Evolutionary conservation across 2,329 filamentous ascomycete genomes (phyloP).

Genomic region (Botrytis byssoidea): DNA sequence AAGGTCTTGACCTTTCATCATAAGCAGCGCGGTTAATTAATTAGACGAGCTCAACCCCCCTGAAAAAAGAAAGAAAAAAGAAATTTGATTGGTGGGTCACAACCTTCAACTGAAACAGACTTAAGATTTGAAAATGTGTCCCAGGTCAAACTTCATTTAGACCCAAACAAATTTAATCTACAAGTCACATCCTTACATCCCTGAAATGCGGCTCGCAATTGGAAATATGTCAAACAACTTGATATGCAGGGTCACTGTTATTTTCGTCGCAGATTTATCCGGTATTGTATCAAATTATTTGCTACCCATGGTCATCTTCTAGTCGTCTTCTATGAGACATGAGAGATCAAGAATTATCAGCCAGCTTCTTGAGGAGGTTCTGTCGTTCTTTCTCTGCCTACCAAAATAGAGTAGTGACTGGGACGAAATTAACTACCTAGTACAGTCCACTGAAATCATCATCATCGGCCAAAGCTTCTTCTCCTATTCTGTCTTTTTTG

Average conservation of each 20-base stretch:
- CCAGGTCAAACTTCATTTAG: slow-evolving; percentile 13
- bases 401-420: neutral
- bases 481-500: slow-evolving; percentile 17
- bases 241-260: slow-evolving; percentile 1
- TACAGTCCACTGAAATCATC: slow-evolving; percentile 4
- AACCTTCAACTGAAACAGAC: slow-evolving; percentile 17
- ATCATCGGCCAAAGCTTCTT: slow-evolving; percentile 13
- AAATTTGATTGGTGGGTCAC: slow-evolving; percentile 17
- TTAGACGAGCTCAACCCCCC: slow-evolving; percentile 15
- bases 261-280: slow-evolving; percentile 13
- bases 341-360: neutral
- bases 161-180: slow-evolving; percentile 10
- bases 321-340: neutral
- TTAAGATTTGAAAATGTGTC: slow-evolving; percentile 16
- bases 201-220: neutral
- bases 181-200: slow-evolving; percentile 1
- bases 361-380: neutral
- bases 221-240: slow-evolving; percentile 9
- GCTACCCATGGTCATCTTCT: neutral
- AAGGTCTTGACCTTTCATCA: neutral
- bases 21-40: slow-evolving; percentile 17
- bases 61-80: neutral
- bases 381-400: neutral
- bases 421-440: neutral
- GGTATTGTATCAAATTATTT: neutral